Evolutionary conservation across 495 filamentous ascomycete genomes (phyloP).

Genomic region (Stereocaulon alpinum): DNA sequence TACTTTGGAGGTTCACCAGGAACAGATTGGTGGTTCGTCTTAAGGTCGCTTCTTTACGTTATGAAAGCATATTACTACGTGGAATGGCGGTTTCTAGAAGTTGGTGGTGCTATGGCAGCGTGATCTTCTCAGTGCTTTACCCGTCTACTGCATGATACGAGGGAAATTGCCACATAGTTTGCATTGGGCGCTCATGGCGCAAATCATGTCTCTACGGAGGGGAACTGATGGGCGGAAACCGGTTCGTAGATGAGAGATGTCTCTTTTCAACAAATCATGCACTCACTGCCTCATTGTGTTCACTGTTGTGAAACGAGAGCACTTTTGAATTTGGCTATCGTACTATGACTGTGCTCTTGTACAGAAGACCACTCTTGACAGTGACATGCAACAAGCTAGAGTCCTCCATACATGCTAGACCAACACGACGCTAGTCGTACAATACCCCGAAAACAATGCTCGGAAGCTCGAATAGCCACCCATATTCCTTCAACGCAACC

Average conservation of each 20-base stretch:
- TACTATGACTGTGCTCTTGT: no score
- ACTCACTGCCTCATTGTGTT: neutral
- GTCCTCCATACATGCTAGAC: neutral
- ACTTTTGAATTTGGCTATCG: neutral
- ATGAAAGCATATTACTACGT: no score
- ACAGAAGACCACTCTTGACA: no score
- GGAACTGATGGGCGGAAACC: neutral
- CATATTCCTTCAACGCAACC: neutral
- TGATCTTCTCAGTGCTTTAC: neutral
- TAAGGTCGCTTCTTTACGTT: neutral
- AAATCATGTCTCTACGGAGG: neutral
- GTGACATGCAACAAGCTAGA: neutral
- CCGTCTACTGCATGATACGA: neutral
- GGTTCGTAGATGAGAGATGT: neutral
- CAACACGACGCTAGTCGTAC: neutral
- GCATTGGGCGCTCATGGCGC: constrained; percentile 12
- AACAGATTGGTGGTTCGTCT: constrained; percentile 71
- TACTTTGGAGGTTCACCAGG: constrained; percentile 94
- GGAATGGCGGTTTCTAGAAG: no score
- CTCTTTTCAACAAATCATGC: neutral
- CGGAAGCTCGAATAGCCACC: no score
- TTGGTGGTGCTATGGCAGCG: neutral
- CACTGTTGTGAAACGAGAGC: no score
- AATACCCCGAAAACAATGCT: neutral
- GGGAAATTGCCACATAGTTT: neutral